A percentile compares a stretch with the other conserved stretches of the same genome.
phyloP scores from a whole-genome alignment of 192 early-diverging fungal genomes.

The Backusella macrospora region DNA sequence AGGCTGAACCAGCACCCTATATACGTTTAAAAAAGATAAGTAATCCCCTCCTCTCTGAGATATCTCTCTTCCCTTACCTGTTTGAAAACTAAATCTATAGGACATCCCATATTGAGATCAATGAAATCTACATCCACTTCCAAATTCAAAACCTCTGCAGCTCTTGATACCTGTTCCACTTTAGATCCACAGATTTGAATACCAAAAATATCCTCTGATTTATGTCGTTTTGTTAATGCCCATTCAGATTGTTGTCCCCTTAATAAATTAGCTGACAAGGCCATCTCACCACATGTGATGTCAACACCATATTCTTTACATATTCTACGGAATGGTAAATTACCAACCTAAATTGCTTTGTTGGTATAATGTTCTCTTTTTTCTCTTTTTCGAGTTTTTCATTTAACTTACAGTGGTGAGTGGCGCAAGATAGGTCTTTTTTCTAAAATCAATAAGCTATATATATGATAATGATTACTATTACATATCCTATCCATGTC shows the following conservation, averaged over 20 bases:
- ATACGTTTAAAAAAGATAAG: conserved; percentile 9
- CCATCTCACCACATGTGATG: conserved; percentile 98
- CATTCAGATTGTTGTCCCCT: conserved; percentile 74
- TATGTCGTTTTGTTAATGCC: conserved; percentile 84
- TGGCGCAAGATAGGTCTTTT: conserved; percentile 93
- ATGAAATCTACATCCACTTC: conserved; percentile 86
- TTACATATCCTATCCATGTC: background rate
- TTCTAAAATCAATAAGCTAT: conserved; percentile 67
- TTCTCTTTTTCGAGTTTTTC: background rate
- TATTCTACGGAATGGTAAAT: conserved; percentile 93
- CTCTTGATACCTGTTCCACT: conserved; percentile 57
- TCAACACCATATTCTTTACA: conserved; percentile 94
- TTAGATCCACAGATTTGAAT: conserved; percentile 82
- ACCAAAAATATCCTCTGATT: conserved; percentile 89
- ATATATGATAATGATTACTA: too few species aligned
- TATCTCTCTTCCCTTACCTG: background rate
- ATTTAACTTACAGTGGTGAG: conserved; percentile 74
- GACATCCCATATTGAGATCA: conserved; percentile 97
- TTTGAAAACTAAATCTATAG: conserved; percentile 85
- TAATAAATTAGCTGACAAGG: conserved; percentile 67
- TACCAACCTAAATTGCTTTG: conserved; percentile 63
- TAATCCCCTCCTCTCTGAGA: background rate
- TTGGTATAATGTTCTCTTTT: background rate
- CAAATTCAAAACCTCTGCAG: conserved; percentile 70
- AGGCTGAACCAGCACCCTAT: conserved; percentile 81